Evolutionary conservation across 163 green algal genomes (phyloP).

Genomic region (Chlorella variabilis): DNA sequence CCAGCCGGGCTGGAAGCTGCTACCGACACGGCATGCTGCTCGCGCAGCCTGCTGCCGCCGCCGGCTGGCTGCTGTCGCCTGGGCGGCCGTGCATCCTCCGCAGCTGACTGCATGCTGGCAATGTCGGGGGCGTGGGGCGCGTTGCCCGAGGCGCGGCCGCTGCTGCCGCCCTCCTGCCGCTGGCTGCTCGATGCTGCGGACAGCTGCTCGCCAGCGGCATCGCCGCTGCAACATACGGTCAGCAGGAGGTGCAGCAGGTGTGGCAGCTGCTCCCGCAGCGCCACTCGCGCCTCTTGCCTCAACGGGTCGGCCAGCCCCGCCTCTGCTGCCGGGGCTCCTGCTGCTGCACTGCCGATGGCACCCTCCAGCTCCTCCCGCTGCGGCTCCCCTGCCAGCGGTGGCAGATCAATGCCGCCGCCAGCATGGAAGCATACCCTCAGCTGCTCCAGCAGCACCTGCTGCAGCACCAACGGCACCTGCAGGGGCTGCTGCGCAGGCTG

Average conservation of each 20-base stretch:
- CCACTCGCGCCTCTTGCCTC: conserved; percentile 14
- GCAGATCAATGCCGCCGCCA: neutral
- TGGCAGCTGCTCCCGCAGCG: conserved; percentile 32
- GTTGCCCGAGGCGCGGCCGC: neutral
- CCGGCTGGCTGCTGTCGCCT: neutral
- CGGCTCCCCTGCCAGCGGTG: neutral
- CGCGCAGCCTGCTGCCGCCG: neutral
- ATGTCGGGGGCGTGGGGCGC: neutral
- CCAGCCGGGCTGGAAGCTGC: neutral
- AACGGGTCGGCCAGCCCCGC: neutral
- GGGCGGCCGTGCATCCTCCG: neutral
- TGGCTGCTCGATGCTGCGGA: neutral
- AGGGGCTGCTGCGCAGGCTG: neutral
- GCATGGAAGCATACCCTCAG: conserved; percentile 29
- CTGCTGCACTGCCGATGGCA: neutral
- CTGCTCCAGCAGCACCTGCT: neutral
- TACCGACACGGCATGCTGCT: neutral
- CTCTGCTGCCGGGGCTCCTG: neutral
- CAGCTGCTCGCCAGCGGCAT: neutral
- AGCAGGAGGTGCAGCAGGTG: conserved; percentile 30
- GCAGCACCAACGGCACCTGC: neutral
- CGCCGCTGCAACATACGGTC: neutral
- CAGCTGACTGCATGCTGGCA: conserved; percentile 23
- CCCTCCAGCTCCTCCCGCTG: neutral
- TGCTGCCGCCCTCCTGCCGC: neutral